A percentile compares a stretch with the other conserved stretches of the same genome.
Evolutionary conservation across 169 alveolate species (phyloP).

Genomic region (Cyclospora cayetanensis): DNA sequence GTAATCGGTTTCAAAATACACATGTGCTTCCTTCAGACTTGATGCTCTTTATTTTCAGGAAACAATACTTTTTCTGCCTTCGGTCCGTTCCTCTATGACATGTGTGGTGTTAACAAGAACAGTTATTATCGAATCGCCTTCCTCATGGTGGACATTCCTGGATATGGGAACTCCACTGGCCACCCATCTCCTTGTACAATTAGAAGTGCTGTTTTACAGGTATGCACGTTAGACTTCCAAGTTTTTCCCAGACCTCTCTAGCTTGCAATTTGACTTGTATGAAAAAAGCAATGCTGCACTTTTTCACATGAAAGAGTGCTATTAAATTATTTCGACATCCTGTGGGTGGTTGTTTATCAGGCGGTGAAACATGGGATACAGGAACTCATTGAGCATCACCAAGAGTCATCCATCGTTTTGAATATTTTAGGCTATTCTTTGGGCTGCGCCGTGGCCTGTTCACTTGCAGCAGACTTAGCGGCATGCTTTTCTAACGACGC

Average conservation of each 20-base stretch:
- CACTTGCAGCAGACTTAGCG: constrained; percentile 36
- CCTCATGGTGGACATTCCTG: constrained; percentile 67
- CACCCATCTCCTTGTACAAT: constrained; percentile 61
- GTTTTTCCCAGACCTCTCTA: background rate
- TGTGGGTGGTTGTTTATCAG: background rate
- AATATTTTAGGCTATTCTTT: constrained; percentile 64
- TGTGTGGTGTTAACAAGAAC: constrained; percentile 13
- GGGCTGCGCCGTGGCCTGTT: constrained; percentile 66
- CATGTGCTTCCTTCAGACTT: background rate
- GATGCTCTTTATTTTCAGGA: background rate
- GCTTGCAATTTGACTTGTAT: background rate
- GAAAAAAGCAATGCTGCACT: background rate
- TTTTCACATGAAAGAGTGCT: background rate
- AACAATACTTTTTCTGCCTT: constrained; percentile 14
- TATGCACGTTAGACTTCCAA: background rate
- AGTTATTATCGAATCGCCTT: constrained; percentile 33
- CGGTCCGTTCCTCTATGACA: constrained; percentile 63
- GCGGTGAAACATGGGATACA: constrained; percentile 60
- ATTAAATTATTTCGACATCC: background rate
- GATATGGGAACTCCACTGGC: constrained; percentile 71
- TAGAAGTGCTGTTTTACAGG: constrained; percentile 58
- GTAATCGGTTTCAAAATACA: no score
- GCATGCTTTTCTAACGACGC: background rate
- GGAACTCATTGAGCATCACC: constrained; percentile 61
- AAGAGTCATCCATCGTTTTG: background rate